These are phyloP conservation scores for Backusella macrospora DNA, from an alignment of 192 early-diverging fungal species.

Conservation along the genomic window DNA sequence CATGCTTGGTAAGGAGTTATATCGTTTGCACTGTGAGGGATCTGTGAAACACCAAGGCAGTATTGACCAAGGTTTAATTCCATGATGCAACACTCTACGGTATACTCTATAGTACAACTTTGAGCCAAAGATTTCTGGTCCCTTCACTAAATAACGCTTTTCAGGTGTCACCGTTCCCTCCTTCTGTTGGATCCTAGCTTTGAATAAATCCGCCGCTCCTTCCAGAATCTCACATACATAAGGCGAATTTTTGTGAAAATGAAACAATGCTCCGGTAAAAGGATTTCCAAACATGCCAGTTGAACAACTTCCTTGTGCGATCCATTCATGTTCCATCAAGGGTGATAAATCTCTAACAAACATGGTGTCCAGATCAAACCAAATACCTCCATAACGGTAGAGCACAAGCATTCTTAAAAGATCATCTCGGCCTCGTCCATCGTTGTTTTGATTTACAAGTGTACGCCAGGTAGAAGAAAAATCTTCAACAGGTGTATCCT, in stretches of 20 bases:
- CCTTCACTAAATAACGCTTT: slow-evolving; percentile 37
- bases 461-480: slow-evolving; percentile 24
- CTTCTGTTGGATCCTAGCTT: slow-evolving; percentile 13
- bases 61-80: slow-evolving; percentile 41
- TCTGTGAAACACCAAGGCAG: slow-evolving; percentile 53
- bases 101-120: slow-evolving; percentile 44
- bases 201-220: slow-evolving; percentile 18
- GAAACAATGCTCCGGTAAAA: slow-evolving; percentile 48
- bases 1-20: slow-evolving; percentile 47
- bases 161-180: background rate
- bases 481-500: slow-evolving; percentile 27
- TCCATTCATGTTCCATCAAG: slow-evolving; percentile 44
- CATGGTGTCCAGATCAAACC: slow-evolving; percentile 37
- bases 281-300: slow-evolving; percentile 40
- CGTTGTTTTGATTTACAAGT: background rate
- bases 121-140: slow-evolving; percentile 46
- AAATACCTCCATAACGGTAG: slow-evolving; percentile 40
- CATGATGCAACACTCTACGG: slow-evolving; percentile 42
- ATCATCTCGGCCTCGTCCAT: slow-evolving; percentile 11
- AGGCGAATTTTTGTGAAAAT: slow-evolving; percentile 44
- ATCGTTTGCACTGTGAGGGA: slow-evolving; percentile 35
- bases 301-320: slow-evolving; percentile 38
- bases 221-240: slow-evolving; percentile 48
- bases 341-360: slow-evolving; percentile 42
- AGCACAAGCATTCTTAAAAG: slow-evolving; percentile 35